phyloP scores from a whole-genome alignment of 2,329 filamentous ascomycete genomes.

The Diaporthe vaccinii region DNA sequence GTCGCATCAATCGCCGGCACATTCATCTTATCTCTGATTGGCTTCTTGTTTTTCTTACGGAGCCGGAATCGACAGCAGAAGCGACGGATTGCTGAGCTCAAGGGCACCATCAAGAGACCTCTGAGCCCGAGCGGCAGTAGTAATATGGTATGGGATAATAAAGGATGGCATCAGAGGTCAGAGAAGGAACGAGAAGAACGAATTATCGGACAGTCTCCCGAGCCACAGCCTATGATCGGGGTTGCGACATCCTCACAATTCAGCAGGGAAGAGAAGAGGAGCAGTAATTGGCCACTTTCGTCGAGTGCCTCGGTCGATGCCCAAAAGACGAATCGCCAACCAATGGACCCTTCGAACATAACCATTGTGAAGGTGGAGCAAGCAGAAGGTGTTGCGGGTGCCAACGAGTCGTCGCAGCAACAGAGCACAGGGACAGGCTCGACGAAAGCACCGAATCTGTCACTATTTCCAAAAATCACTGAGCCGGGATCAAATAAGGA shows the following conservation, averaged over 20 bases:
- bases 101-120: conserved; percentile 19
- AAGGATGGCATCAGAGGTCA: not conserved
- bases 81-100: not conserved
- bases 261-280: conserved; percentile 12
- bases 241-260: conserved; percentile 5
- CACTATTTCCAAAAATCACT: conserved; percentile 12
- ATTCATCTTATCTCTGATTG: conserved; percentile 17
- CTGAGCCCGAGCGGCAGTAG: conserved; percentile 10
- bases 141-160: conserved; percentile 26
- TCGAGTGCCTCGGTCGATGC: not conserved
- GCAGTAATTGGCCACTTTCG: conserved; percentile 24
- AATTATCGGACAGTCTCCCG: not conserved
- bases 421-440: not conserved
- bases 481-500: not conserved
- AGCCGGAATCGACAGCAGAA: conserved; percentile 24
- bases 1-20: conserved; percentile 30
- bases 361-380: conserved; percentile 13
- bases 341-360: conserved; percentile 10
- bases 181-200: not conserved
- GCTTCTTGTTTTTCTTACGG: conserved; percentile 20
- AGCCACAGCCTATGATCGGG: not conserved
- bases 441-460: conserved; percentile 1
- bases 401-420: not conserved
- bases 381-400: not conserved
- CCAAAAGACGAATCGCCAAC: not conserved